Evolutionary conservation across 768 basidiomycete genomes (phyloP), one percentile per base, ranked within the genome.

Genomic region (Cyclocybe cylindracea): DNA sequence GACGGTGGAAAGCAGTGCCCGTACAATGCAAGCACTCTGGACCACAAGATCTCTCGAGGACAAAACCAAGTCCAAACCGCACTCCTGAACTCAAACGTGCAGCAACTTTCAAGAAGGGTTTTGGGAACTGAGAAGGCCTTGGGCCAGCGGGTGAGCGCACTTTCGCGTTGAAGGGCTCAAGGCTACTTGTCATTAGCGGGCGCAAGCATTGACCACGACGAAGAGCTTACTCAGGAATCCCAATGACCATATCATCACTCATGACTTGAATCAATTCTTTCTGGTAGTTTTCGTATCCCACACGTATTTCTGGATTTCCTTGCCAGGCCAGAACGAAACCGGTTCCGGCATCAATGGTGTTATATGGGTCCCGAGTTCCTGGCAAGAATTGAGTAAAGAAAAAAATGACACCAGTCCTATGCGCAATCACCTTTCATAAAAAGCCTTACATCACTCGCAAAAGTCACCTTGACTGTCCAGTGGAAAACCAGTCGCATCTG

Each of bases 291-390:
- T 75, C 74, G 50, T 84, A 78, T 11, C 84, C 89, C 47, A 97
- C 80, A 1, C 79, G 73, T 41, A 95, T 70, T 44, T 79, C 78
- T 4, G 93, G 84, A 59, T 80, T 78, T 46, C 91, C 92, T 61
- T 80, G 77, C 89, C 91, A 97, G 37, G 86, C 85, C 11, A 96
- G 74, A 7, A 86, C 88, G 64, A 97, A 95, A 1, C 95, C 95
- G 31, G 94, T 87, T 2, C 94, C 95, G 47, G 76, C 71, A 16
- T 82, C 86, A 35, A 75, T 68, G 10, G 91, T 71, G 24, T 78
- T 70, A 60, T 93, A 87, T 1, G 95, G 94, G 70, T 94, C 86
- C 7, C 87, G 85, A 18, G 84, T 84, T 45, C 95, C 94, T 95
- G 46, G 5, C 24, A 16, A 49, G 52, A 45, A 52, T 13, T 19